phyloP scores from a whole-genome alignment of 2,329 filamentous ascomycete genomes.

The Pestalotiopsis fici region DNA sequence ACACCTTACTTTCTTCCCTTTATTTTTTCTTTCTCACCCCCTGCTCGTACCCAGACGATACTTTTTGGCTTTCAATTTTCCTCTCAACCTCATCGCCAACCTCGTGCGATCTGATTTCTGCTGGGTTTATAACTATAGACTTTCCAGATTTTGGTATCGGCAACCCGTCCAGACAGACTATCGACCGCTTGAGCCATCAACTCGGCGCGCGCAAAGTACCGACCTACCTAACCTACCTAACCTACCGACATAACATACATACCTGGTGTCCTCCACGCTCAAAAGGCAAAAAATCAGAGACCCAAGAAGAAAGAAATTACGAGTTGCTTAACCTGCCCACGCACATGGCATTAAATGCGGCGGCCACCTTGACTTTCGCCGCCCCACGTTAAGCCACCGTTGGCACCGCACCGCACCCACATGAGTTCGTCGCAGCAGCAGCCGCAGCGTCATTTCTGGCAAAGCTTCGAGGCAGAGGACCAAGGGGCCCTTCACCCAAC shows the following conservation, averaged over 20 bases:
- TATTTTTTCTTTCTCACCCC: neutral
- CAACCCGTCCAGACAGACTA: neutral
- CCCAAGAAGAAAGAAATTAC: neutral
- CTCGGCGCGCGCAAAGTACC: no score
- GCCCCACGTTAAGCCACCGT: slow-evolving; percentile 1
- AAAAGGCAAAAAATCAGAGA: neutral
- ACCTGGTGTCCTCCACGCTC: no score
- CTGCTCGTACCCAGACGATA: slow-evolving; percentile 3
- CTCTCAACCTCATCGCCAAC: neutral
- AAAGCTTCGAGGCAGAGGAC: neutral
- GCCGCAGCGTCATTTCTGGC: neutral
- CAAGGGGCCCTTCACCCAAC: neutral
- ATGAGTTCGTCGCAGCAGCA: slow-evolving; percentile 2
- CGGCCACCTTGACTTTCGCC: neutral
- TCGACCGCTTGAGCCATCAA: neutral
- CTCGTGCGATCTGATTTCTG: neutral
- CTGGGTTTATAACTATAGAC: neutral
- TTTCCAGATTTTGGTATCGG: neutral
- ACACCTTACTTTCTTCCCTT: neutral
- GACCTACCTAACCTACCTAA: no score
- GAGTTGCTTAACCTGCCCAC: neutral
- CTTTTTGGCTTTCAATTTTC: neutral
- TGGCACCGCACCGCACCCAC: neutral
- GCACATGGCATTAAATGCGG: neutral
- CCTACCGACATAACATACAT: no score